Conservation (phyloP, 2,329 filamentous ascomycete genomes). For the Falciphora oryzae region DNA sequence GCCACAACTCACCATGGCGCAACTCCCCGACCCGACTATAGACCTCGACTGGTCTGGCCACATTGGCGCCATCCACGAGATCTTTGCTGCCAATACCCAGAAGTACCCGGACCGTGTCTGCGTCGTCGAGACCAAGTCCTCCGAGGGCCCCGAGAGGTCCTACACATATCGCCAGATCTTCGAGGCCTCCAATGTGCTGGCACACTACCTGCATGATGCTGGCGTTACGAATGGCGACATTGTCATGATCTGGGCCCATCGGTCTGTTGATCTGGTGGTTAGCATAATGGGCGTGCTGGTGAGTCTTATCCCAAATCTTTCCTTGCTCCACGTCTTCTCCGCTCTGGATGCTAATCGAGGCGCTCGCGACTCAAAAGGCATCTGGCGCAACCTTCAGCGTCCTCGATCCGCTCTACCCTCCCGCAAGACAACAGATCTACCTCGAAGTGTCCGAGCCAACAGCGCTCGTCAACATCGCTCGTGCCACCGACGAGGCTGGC, state of each 20-base stretch:
- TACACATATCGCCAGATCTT: conserved; percentile 87
- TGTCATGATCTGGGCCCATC: conserved; percentile 86
- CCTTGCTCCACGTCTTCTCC: not conserved
- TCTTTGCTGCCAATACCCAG: conserved; percentile 61
- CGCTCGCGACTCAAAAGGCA: conserved; percentile 49
- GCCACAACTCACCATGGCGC: conserved; percentile 13
- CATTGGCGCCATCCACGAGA: conserved; percentile 56
- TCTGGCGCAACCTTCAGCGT: conserved; percentile 59
- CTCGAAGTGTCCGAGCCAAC: conserved; percentile 73
- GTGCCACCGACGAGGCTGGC: conserved; percentile 61
- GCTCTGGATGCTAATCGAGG: conserved; percentile 18
- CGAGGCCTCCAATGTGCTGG: conserved; percentile 74
- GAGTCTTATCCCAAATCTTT: conserved; percentile 13
- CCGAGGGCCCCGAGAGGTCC: conserved; percentile 48
- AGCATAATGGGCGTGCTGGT: conserved; percentile 73
- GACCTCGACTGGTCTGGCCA: conserved; percentile 65
- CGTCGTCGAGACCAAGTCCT: conserved; percentile 42
- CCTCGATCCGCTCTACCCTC: conserved; percentile 78
- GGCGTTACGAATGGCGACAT: conserved; percentile 77
- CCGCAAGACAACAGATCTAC: conserved; percentile 74
- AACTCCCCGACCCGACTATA: conserved; percentile 57
- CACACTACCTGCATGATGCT: conserved; percentile 69
- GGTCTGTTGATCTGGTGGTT: conserved; percentile 60
- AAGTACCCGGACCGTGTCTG: conserved; percentile 56
- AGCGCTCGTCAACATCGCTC: conserved; percentile 67